Base-by-base conservation (phyloP, 169 alveolate genomes). In the Eimeria praecox region DNA sequence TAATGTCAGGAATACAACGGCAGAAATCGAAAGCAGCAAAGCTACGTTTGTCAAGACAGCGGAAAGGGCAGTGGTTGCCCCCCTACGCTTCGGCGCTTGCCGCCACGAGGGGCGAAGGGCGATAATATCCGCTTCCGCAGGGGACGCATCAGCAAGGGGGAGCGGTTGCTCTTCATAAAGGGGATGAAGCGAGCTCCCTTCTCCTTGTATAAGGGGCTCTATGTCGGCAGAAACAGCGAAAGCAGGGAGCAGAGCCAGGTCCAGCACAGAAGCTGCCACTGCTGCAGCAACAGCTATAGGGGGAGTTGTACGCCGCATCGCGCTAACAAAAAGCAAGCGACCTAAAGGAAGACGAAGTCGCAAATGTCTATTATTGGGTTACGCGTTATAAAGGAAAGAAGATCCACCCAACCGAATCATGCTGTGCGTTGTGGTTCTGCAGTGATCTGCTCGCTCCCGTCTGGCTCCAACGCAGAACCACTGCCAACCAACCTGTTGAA, bases 401-500 rank as follows among this genome's bases (percentile, higher is more conserved):
- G 3, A 69, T 14, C 44, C 22, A 69, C 49, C 80, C 44, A 33
- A 35, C 80, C 80, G 27, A 10, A 5, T 33, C 80, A 69, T 69
- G 49, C 80, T 30, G 80, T 40, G 75, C 8, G 75, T n/a, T n/a
- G n/a, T 35, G 80, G 80, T 27, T 22, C 80, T 35, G 27, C 44
- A 27, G 44, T 69, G 80, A 10, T 69, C 80, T 33, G 80, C 80
- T 35, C 46, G 80, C 80, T 33, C 66, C 27, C 66, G n/a, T 8
- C 27, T n/a, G 69, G 69, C 69, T 59, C 80, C 44, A n/a, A 69
- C 12, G 80, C 80, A 69, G 46, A 30, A 69, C 27, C 35, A 18
- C 30, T n/a, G 80, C 33, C 33, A 69, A 69, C 80, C 44, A 30
- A 69, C 80, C 80, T 69, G 80, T 69, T 35, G 80, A 33, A 69